Evolutionary conservation across 2,329 filamentous ascomycete species (phyloP).

Genomic region (Juglanconis oblonga): DNA sequence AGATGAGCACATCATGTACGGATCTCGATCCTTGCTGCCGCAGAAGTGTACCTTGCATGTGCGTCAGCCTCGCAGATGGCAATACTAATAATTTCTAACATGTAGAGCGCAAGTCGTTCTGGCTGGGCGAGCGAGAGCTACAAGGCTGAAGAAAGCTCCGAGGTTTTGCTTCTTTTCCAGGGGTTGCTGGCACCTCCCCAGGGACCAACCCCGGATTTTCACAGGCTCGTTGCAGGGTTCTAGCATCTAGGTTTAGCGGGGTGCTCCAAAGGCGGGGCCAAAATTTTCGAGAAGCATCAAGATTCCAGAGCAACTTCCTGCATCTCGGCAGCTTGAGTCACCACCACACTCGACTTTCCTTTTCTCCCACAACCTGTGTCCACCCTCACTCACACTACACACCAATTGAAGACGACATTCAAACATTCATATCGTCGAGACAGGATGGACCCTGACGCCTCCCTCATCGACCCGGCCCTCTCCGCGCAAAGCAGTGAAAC

Average conservation of each 20-base stretch:
- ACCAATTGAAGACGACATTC: neutral
- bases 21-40: neutral
- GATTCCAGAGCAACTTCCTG: neutral
- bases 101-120: neutral
- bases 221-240: too few relatives aligned
- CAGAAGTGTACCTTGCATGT: neutral
- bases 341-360: neutral
- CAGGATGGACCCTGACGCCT: conserved; percentile 13
- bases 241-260: too few relatives aligned
- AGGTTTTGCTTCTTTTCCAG: too few relatives aligned
- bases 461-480: conserved; percentile 16
- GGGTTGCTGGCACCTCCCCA: neutral
- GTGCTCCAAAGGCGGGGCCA: neutral
- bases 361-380: neutral
- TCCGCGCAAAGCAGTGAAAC: conserved; percentile 6
- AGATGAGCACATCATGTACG: neutral
- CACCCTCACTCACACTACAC: neutral
- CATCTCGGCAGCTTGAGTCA: neutral
- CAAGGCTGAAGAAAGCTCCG: too few relatives aligned
- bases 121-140: too few relatives aligned
- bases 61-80: neutral
- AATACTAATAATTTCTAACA: neutral
- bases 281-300: neutral
- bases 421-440: neutral
- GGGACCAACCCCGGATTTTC: neutral